Conservation (phyloP, 495 filamentous ascomycete species). For the Parachaetomium inaequale region DNA sequence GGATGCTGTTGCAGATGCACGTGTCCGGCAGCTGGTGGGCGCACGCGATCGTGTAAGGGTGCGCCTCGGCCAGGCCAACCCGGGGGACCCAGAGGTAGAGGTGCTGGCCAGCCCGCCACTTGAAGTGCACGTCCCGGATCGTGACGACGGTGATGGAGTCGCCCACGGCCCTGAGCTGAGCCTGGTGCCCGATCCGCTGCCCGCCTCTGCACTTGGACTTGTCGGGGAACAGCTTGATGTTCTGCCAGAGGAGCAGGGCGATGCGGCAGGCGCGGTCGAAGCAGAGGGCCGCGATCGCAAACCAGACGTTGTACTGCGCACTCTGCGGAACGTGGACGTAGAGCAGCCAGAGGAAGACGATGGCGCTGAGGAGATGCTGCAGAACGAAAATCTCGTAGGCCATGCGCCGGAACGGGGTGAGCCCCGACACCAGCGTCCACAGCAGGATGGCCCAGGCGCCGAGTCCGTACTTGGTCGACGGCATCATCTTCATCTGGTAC, state of each 20-base stretch:
- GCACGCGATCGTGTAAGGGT: constrained; percentile 76
- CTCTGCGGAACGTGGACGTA: constrained; percentile 59
- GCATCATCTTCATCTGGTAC: constrained; percentile 58
- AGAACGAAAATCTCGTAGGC: constrained; percentile 79
- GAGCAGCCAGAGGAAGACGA: constrained; percentile 64
- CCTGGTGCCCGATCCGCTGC: constrained; percentile 51
- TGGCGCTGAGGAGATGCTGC: constrained; percentile 69
- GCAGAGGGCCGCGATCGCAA: constrained; percentile 64
- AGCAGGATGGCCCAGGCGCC: constrained; percentile 70
- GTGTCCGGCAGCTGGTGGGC: constrained; percentile 42
- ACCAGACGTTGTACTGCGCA: constrained; percentile 63
- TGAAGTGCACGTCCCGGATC: constrained; percentile 63
- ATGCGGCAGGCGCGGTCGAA: constrained; percentile 63
- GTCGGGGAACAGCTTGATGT: constrained; percentile 50
- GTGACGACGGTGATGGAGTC: constrained; percentile 64
- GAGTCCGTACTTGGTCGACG: constrained; percentile 64
- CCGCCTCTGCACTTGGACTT: constrained; percentile 40
- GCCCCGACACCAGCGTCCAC: constrained; percentile 66
- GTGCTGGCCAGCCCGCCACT: constrained; percentile 76
- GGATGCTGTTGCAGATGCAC: constrained; percentile 58
- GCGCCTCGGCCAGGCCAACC: constrained; percentile 65
- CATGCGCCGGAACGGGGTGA: constrained; percentile 63
- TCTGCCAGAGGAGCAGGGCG: constrained; percentile 55
- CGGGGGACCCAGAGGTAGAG: constrained; percentile 70
- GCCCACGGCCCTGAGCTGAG: constrained; percentile 59